Base-by-base conservation (phyloP, 2,329 filamentous ascomycete species). In the Xylaria sp. region DNA sequence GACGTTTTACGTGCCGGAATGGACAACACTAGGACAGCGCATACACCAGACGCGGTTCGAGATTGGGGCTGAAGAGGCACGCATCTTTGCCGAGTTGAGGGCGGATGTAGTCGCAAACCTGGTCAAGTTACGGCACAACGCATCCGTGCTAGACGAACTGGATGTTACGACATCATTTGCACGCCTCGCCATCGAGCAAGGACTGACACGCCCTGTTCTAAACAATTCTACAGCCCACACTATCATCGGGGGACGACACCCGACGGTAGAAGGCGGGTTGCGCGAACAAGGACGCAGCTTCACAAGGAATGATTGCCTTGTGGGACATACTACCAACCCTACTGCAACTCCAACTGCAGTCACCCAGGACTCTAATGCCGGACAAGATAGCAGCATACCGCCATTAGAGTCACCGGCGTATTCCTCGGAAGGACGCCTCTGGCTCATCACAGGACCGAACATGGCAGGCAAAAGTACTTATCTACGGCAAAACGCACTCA, bases 391-490 rank as follows among this genome's bases (percentile, higher is more conserved):
- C 4, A 93, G 93, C 77, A 86, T 89, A 87, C 89, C 79, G 91
- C 89, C 78, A 83, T 43, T 51, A 54, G 36, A 12, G 1, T 31
- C 31, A 49, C 56, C 52, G 87, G 51, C n/a, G 20, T 46, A 60
- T 5, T 62, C 67, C 2, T 82, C 93, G 3, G 88, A 20, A 88
- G 85, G 89, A 83, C 75, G 85, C 84, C 63, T 93, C 82, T 83
- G 91, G 90, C 75, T 88, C 79, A 83, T 95, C 87, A 87, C 92
- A 74, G 84, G 96, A 0, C 96, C 96, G n/a, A 99, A 99, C 81
- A 99, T 99, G 96, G 96, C 92, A 1, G 96, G 96, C 57, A 99
- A 99, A 82, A 95, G 92, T 79, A 99, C 96, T 0, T 99, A 97
- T 77, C 85, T 99, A 5, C 92, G 96, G 0, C 97, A 99, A 76